Evolutionary conservation across 2,329 filamentous ascomycete species (phyloP).

Genomic region (Neopestalotiopsis rosae): DNA sequence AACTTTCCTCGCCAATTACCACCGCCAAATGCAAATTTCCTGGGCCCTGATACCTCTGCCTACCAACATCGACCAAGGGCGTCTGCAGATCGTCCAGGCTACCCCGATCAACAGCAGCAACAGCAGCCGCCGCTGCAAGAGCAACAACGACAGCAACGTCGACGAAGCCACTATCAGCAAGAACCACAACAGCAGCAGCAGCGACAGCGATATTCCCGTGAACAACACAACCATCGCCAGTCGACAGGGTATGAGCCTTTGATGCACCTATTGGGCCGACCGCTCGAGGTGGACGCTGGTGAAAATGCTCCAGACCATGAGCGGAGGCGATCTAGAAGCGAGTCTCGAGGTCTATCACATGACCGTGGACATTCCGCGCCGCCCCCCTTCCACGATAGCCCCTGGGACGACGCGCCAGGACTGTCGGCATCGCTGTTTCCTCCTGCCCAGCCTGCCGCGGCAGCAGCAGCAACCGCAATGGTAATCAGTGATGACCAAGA

Average conservation of each 20-base stretch:
- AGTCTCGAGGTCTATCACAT: constrained; percentile 37
- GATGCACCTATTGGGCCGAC: background rate
- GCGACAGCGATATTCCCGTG: constrained; percentile 16
- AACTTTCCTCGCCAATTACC: constrained; percentile 52
- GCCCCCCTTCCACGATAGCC: constrained; percentile 51
- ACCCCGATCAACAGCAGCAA: constrained; percentile 22
- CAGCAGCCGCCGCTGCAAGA: constrained; percentile 10
- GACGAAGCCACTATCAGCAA: background rate
- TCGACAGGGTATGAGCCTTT: background rate
- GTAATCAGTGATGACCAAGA: background rate
- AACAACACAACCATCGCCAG: background rate
- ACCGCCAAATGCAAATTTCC: constrained; percentile 51
- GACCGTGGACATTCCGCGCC: constrained; percentile 56
- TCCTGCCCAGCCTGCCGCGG: constrained; percentile 24
- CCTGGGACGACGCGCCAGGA: constrained; percentile 48
- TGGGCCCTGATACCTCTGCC: constrained; percentile 33
- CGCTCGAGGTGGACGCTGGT: background rate
- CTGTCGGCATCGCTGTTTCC: constrained; percentile 35
- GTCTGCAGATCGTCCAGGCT: constrained; percentile 22
- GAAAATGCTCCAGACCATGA: background rate
- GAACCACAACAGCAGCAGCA: constrained; percentile 1
- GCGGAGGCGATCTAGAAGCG: constrained; percentile 26
- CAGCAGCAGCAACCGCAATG: constrained; percentile 21
- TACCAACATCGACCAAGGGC: constrained; percentile 34
- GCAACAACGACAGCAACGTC: constrained; percentile 17